These are phyloP conservation scores for Aspergillus panamensis DNA, from an alignment of 495 filamentous ascomycete species.

Conservation along the genomic window DNA sequence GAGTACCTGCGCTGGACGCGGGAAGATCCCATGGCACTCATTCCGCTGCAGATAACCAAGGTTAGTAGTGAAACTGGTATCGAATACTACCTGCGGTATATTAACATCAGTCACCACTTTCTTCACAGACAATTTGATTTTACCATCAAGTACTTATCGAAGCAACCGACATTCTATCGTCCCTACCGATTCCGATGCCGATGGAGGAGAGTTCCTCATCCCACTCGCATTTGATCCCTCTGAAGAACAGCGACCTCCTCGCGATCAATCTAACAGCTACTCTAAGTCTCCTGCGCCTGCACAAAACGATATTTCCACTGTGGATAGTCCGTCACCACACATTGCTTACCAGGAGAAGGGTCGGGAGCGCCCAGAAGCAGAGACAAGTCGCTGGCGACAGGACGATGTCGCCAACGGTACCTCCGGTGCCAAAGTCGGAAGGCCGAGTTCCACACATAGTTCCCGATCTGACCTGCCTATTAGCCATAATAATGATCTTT, in stretches of 20 bases:
- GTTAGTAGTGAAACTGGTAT: conserved; percentile 13
- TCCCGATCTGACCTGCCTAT: conserved; percentile 56
- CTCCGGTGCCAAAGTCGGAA: conserved; percentile 53
- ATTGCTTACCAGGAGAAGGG: conserved; percentile 90
- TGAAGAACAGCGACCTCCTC: conserved; percentile 56
- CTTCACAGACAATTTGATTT: conserved; percentile 53
- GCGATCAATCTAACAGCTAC: conserved; percentile 18
- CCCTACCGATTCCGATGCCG: conserved; percentile 57
- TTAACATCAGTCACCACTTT: not conserved
- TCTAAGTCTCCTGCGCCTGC: conserved; percentile 33
- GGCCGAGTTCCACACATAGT: conserved; percentile 55
- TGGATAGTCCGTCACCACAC: conserved; percentile 63
- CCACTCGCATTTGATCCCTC: conserved; percentile 87
- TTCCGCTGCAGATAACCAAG: conserved; percentile 21
- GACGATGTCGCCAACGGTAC: conserved; percentile 54
- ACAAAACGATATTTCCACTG: conserved; percentile 23
- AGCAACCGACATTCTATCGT: conserved; percentile 67
- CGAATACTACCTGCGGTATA: not conserved
- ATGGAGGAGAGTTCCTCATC: conserved; percentile 75
- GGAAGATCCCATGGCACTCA: conserved; percentile 22
- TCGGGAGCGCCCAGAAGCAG: conserved; percentile 50
- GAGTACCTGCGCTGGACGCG: conserved; percentile 35
- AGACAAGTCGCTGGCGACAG: conserved; percentile 42
- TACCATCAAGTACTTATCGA: conserved; percentile 73
- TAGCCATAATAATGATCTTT: conserved; percentile 29